These are phyloP conservation scores for Mucor sp. DNA, from an alignment of 371 early-diverging fungal genomes.

Conservation along the genomic window DNA sequence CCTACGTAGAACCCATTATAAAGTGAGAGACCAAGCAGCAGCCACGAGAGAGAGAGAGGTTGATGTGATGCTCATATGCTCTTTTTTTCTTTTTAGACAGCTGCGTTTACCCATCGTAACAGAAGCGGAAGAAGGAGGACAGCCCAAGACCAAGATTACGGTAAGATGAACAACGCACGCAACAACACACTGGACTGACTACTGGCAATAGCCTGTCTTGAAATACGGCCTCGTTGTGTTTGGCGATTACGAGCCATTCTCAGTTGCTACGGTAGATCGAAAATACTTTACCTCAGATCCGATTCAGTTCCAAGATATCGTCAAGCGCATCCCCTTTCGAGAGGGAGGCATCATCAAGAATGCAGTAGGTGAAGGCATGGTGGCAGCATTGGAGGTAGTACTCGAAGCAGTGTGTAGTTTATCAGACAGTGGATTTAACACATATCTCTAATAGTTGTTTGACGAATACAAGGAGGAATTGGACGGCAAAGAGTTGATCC, in stretches of 20 bases:
- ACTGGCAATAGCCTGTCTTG: conserved; percentile 47
- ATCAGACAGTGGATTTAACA: not conserved
- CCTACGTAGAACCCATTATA: conserved; percentile 63
- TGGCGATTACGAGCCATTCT: conserved; percentile 68
- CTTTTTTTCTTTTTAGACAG: conserved; percentile 52
- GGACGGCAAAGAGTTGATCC: conserved; percentile 45
- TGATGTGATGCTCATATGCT: no score
- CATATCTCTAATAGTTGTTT: conserved; percentile 44
- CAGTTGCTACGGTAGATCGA: conserved; percentile 55
- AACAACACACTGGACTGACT: not conserved
- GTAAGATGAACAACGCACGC: conserved; percentile 29
- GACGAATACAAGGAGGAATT: conserved; percentile 52
- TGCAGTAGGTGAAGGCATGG: conserved; percentile 66
- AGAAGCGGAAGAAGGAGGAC: conserved; percentile 56
- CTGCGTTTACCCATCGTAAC: conserved; percentile 54
- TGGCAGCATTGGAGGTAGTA: conserved; percentile 63
- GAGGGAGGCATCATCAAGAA: conserved; percentile 66
- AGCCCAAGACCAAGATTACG: conserved; percentile 56
- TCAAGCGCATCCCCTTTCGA: conserved; percentile 50
- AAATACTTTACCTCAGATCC: conserved; percentile 60
- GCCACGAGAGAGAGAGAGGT: no score
- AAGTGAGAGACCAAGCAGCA: no score
- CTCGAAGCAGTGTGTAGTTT: not conserved
- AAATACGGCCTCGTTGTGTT: conserved; percentile 66
- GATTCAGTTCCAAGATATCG: conserved; percentile 51